phyloP scores from a whole-genome alignment of 2,329 filamentous ascomycete species.

The Aspergillus clavatus region DNA sequence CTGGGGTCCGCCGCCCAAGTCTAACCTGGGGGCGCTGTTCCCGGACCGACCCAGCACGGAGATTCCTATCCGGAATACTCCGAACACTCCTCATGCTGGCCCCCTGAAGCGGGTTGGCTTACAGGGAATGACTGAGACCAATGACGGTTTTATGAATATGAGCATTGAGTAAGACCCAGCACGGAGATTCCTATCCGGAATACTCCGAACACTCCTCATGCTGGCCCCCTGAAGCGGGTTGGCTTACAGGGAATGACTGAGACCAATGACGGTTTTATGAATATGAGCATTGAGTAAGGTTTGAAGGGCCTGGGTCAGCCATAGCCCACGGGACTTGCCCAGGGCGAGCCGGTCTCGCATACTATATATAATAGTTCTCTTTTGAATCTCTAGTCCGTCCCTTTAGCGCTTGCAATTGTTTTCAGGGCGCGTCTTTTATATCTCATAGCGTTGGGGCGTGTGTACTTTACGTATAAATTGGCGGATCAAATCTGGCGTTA shows the following conservation, averaged over 20 bases:
- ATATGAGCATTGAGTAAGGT: slow-evolving; percentile 85
- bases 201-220: slow-evolving; percentile 48
- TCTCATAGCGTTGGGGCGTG: no score
- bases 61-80: slow-evolving; percentile 50
- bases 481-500: no score
- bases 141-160: slow-evolving; percentile 93
- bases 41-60: slow-evolving; percentile 47
- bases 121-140: slow-evolving; percentile 94
- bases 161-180: no score
- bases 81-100: slow-evolving; percentile 45
- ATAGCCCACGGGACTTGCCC: background rate
- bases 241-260: slow-evolving; percentile 92
- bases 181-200: slow-evolving; percentile 49
- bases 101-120: slow-evolving; percentile 63
- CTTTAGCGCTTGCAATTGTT: no score
- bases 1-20: slow-evolving; percentile 67
- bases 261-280: slow-evolving; percentile 92
- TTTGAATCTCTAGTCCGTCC: background rate
- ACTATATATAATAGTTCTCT: background rate
- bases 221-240: slow-evolving; percentile 52
- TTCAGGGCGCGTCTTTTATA: no score
- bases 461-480: no score
- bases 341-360: slow-evolving; percentile 10
- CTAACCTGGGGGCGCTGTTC: slow-evolving; percentile 50
- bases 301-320: background rate